A percentile compares a stretch with the other conserved stretches of the same genome.
Conservation (phyloP, 176 grass and related monocot species). For the Luzula sylvatica region DNA sequence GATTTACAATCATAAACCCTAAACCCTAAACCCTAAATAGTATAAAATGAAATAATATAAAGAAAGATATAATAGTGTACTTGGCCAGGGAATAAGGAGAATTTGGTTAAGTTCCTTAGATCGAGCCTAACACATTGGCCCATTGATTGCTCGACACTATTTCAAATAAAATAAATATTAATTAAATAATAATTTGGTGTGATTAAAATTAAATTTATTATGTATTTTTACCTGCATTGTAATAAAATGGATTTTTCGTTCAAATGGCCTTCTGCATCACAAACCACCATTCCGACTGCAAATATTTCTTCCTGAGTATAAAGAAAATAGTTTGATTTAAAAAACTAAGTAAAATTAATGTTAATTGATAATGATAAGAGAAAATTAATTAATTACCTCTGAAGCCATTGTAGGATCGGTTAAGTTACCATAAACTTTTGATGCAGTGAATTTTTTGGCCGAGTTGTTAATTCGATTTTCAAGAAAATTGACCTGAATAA, state of each 20-base stretch:
- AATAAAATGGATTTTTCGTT: conserved; percentile 98
- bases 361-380: background rate
- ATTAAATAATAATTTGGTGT: background rate
- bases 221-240: conserved; percentile 54
- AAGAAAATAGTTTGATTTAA: conserved; percentile 13
- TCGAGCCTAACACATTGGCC: conserved; percentile 75
- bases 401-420: conserved; percentile 76
- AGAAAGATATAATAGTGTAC: no score
- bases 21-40: no score
- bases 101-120: conserved; percentile 60
- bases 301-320: conserved; percentile 73
- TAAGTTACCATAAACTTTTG: conserved; percentile 39
- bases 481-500: conserved; percentile 83
- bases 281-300: conserved; percentile 75
- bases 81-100: conserved; percentile 91
- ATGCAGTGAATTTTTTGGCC: conserved; percentile 37
- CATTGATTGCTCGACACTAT: conserved; percentile 61
- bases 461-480: conserved; percentile 54
- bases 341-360: background rate
- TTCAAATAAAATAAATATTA: conserved; percentile 16
- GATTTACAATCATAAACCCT: no score
- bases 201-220: background rate
- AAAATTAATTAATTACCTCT: conserved; percentile 43
- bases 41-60: no score
- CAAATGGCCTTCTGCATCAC: conserved; percentile 85